Base-by-base conservation (phyloP, 2,329 filamentous ascomycete genomes). In the Lizonia empirigonia region DNA sequence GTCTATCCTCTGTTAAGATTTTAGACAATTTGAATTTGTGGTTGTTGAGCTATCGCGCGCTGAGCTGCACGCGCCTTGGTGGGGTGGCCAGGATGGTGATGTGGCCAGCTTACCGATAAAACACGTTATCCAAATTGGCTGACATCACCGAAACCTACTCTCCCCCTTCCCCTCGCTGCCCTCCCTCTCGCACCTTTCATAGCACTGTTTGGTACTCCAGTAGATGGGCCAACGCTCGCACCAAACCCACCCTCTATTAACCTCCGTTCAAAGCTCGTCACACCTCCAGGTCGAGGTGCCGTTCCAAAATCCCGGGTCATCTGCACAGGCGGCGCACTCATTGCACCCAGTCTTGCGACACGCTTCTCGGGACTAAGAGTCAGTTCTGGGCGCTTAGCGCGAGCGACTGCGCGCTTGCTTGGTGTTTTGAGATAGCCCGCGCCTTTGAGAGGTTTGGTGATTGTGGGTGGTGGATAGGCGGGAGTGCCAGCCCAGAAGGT, bases 371-470 rank as follows among this genome's bases (percentile, higher is more conserved):
- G 64, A 44, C 60, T 67, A 4, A 47, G 37, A 2, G 58, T 59
- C 1, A 70, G 49, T 24, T 68, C 66, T 8, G 63, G 61, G 8
- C 68, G 58, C 48, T 72, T 74, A 1, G 65, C 62, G 1, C 73
- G 58, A 2, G 66, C 73, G 1, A 74, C 64, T 36, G 60, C 66
- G 19, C 74, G 68, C 49, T 76, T 76, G 33, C 74, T 77, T 0
- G 78, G 78, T 23, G 78, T 79, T 30, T 77, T 76, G 47, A 80
- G 70, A 44, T 80, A 80, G 0, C 74, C 74, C 27, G 39, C 44
- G 10, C 39, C 39, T 36, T 39, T 53, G 27, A 42, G 46, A 7
- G 68, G 59, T 47, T 58, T 64, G 15, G 42, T 50, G 9, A 27
- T 35, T 12, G 39, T 54, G 19, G 53, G 38, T 20, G 45, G 32